These are phyloP conservation scores for Zoysia japonica DNA, from an alignment of 176 grass and related monocot genomes.

Conservation along the genomic window DNA sequence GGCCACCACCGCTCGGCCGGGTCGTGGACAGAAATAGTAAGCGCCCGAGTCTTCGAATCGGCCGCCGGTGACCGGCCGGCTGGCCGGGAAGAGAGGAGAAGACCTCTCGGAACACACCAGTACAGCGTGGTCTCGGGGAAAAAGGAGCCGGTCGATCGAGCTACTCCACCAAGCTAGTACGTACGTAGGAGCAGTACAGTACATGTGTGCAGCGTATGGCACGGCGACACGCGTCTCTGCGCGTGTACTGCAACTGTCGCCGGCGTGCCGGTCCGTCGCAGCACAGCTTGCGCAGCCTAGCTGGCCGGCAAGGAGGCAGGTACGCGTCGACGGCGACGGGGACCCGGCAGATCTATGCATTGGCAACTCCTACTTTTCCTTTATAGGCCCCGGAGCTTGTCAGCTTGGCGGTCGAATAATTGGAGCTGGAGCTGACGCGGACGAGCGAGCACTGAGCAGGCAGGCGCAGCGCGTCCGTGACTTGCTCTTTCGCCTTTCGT, in stretches of 20 bases:
- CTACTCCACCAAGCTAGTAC: neutral
- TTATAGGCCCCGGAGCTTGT: neutral
- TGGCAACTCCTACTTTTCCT: slow-evolving; percentile 23
- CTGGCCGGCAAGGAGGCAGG: neutral
- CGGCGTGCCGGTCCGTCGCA: too few species aligned
- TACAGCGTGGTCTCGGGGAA: too few species aligned
- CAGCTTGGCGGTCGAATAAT: neutral
- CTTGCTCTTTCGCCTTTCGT: neutral
- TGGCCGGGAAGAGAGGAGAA: neutral
- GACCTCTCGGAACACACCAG: neutral
- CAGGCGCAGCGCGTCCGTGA: neutral
- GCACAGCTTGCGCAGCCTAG: neutral
- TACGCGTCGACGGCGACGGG: neutral
- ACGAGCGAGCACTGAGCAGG: neutral
- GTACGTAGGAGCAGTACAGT: neutral
- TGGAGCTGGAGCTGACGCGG: neutral
- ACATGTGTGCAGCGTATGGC: neutral
- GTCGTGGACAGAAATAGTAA: neutral
- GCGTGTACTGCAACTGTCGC: neutral
- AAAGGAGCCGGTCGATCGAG: neutral
- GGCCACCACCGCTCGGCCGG: too few species aligned
- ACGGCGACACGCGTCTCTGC: neutral
- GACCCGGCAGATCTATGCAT: slow-evolving; percentile 1
- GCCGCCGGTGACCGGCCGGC: too few species aligned
- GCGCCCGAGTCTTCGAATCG: neutral